These are phyloP conservation scores for Tricholoma matsutake DNA, from an alignment of 768 basidiomycete genomes.

Conservation along the genomic window DNA sequence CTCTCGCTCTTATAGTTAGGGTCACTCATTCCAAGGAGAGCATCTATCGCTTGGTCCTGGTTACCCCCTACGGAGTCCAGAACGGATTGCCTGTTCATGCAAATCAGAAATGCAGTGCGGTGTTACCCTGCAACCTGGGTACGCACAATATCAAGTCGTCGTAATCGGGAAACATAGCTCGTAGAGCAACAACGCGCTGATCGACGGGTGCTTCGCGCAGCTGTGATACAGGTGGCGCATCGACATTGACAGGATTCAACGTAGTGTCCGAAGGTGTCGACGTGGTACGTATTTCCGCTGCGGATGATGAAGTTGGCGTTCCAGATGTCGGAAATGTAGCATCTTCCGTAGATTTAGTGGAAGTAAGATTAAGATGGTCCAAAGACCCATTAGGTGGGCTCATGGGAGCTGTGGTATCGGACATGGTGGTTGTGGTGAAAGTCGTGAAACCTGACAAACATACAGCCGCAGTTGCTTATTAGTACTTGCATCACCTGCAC, in stretches of 20 bases:
- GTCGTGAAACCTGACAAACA: slow-evolving; percentile 5
- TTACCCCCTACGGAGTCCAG: slow-evolving; percentile 69
- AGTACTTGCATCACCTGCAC: not conserved
- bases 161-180: slow-evolving; percentile 78
- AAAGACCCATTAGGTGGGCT: not conserved
- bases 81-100: slow-evolving; percentile 52
- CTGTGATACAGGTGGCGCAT: slow-evolving; percentile 4
- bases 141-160: slow-evolving; percentile 69
- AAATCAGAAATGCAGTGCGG: not conserved
- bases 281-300: not conserved
- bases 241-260: not conserved
- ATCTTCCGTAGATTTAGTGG: not conserved
- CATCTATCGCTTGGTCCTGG: slow-evolving; percentile 74
- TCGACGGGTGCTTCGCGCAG: slow-evolving; percentile 30
- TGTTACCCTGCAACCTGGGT: not conserved
- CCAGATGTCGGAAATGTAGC: not conserved
- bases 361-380: not conserved
- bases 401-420: slow-evolving; percentile 6
- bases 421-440: slow-evolving; percentile 12
- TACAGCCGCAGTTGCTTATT: not conserved
- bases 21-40: slow-evolving; percentile 82
- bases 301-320: slow-evolving; percentile 2
- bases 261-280: not conserved
- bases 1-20: slow-evolving; percentile 59
- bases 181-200: slow-evolving; percentile 52